phyloP scores from a whole-genome alignment of 1,284 basidiomycete genomes.

The Quambalaria eucalypti region DNA sequence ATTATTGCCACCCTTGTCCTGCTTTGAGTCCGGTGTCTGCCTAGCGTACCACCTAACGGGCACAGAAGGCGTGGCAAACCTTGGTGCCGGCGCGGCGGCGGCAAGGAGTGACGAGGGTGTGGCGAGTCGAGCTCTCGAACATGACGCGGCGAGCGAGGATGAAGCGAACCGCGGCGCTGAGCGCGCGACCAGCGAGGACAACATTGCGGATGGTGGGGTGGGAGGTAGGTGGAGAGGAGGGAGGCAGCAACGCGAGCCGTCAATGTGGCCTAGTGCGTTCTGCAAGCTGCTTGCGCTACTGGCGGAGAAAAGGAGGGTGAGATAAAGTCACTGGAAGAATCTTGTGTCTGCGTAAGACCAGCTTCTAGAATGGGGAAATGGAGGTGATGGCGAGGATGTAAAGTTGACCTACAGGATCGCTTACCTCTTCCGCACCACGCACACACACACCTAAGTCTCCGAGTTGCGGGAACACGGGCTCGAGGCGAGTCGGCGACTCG shows the following conservation, averaged over 20 bases:
- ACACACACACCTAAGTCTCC: too few species aligned
- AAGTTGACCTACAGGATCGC: background rate
- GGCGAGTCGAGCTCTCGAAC: background rate
- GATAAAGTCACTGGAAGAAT: too few species aligned
- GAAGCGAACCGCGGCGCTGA: background rate
- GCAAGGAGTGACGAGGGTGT: background rate
- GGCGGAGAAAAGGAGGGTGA: too few species aligned
- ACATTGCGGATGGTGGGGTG: background rate
- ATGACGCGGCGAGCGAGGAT: background rate
- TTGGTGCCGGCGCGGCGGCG: background rate
- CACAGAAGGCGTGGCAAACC: background rate
- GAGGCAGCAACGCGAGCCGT: background rate
- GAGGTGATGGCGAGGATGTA: background rate
- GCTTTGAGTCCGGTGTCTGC: background rate
- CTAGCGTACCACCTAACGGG: background rate
- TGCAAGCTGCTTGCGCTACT: background rate
- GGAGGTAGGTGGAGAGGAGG: background rate
- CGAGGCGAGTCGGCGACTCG: too few species aligned
- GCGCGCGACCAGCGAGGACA: background rate
- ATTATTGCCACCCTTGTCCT: constrained; percentile 23
- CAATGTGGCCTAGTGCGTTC: background rate
- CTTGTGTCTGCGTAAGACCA: background rate
- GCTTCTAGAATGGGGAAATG: background rate
- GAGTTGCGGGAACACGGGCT: too few species aligned
- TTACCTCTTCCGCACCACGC: too few species aligned